Evolutionary conservation across 371 early-diverging fungal species (phyloP).

Genomic region (Mucor ambiguus): DNA sequence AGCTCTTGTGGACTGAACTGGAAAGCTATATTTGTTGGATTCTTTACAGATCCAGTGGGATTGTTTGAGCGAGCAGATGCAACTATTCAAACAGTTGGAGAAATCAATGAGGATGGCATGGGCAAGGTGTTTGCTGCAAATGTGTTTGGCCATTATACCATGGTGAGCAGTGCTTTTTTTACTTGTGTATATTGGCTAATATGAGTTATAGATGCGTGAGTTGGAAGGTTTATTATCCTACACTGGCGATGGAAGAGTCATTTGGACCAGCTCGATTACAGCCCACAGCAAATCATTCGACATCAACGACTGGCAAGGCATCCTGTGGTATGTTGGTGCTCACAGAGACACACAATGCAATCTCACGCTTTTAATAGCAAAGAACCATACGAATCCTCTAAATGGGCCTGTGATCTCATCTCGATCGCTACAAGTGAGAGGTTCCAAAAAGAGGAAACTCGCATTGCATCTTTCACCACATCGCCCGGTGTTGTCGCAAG

Average conservation of each 20-base stretch:
- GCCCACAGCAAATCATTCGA: conserved; percentile 55
- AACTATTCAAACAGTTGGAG: conserved; percentile 62
- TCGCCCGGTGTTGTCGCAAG: conserved; percentile 78
- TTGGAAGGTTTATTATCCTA: conserved; percentile 51
- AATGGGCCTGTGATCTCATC: conserved; percentile 72
- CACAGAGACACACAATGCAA: background rate
- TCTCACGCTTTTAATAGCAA: conserved; percentile 17
- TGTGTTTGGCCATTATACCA: conserved; percentile 87
- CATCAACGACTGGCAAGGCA: conserved; percentile 73
- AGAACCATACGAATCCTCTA: conserved; percentile 79
- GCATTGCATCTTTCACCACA: conserved; percentile 54
- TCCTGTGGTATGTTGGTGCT: conserved; percentile 45
- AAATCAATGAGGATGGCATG: conserved; percentile 67
- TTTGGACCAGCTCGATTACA: conserved; percentile 83
- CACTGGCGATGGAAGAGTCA: conserved; percentile 65
- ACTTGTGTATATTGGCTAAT: background rate
- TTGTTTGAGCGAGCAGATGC: conserved; percentile 72
- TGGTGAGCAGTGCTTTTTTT: conserved; percentile 46
- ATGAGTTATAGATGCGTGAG: conserved; percentile 52
- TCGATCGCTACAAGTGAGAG: conserved; percentile 55
- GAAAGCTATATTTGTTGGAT: conserved; percentile 39
- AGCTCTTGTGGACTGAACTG: conserved; percentile 59
- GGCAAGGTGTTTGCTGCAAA: conserved; percentile 84
- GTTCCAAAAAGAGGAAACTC: conserved; percentile 31
- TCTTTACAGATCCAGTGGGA: conserved; percentile 59